Percentiles rank a stretch among this genome's conserved stretches.
phyloP scores from a whole-genome alignment of 495 filamentous ascomycete species.

The Aspergillus saccharolyticus region DNA sequence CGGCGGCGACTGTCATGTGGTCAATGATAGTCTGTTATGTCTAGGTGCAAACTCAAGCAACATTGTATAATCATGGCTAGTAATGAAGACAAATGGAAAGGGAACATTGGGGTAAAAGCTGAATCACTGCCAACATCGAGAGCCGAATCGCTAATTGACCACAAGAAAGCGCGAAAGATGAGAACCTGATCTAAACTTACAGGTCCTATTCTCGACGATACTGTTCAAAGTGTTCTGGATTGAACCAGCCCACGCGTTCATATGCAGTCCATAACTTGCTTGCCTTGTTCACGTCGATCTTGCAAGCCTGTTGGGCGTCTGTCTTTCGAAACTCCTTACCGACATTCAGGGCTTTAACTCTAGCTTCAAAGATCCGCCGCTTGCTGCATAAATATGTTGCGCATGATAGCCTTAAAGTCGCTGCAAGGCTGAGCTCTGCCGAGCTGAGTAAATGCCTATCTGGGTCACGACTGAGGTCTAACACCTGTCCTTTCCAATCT shows the following conservation, averaged over 20 bases:
- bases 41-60: neutral
- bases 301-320: conserved; percentile 94
- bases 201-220: conserved; percentile 35
- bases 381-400: conserved; percentile 94
- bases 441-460: conserved; percentile 71
- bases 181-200: neutral
- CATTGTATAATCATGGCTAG: neutral
- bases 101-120: neutral
- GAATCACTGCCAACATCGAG: neutral
- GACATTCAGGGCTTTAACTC: conserved; percentile 60
- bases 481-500: conserved; percentile 78
- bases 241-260: conserved; percentile 85
- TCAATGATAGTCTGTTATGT: neutral
- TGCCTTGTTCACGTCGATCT: conserved; percentile 98
- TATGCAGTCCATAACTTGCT: conserved; percentile 92
- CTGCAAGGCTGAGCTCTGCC: conserved; percentile 73
- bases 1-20: neutral
- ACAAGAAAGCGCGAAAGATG: neutral
- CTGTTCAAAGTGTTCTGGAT: conserved; percentile 53
- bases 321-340: conserved; percentile 94
- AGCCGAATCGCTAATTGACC: neutral
- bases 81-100: neutral
- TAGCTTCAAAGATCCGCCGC: conserved; percentile 81
- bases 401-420: conserved; percentile 76
- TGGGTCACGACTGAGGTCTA: conserved; percentile 76